Evolutionary conservation across 495 filamentous ascomycete genomes (phyloP), one percentile per base, ranked within the genome.

Genomic region (Sporormia fimetaria): DNA sequence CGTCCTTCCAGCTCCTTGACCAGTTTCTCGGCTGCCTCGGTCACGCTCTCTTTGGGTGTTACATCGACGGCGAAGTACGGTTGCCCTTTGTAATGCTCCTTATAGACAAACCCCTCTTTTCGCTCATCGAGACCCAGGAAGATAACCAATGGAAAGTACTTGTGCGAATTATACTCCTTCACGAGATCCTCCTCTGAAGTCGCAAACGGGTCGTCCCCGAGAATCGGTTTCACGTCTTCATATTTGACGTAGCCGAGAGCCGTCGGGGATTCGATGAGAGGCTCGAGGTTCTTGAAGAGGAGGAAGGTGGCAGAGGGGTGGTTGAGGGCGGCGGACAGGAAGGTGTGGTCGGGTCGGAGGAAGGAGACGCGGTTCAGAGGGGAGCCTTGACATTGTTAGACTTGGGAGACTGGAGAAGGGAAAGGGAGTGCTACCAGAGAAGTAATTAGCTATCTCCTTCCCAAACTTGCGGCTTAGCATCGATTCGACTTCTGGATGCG

Each of bases 21-120:
- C 7, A 74, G 57, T 23, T 59, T 63, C 21, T 65, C 60, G 10
- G 64, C 61, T 37, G 61, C 68, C 49, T 70, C 67, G 49, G 58
- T 66, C 7, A 71, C 56, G 18, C 58, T 65, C 2, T 73, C 79
- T 53, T 70, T 75, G 0, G 83, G 81, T 6, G 87, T 92, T 15
- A 94, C 73, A 57, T 95, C 90, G 5, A 98, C 52, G 2, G 87
- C 90, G 56, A 95, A 98, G 52, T 75, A 87, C 7, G 90, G 87
- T 9, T 64, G 65, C 6, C 90, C 90, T 21, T 56, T 67, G 57
- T 94, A 94, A 39, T 22, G 27, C 23, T 74, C 71, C 57, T 68
- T 76, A 27, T 69, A 56, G 31, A 70, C 49, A 6, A 67, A 60
- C 10, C 62, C 66, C 18, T 71, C 71, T 40, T 64, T 63, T 16